phyloP scores from a whole-genome alignment of 2,329 filamentous ascomycete species.

The Aureobasidium sp. region DNA sequence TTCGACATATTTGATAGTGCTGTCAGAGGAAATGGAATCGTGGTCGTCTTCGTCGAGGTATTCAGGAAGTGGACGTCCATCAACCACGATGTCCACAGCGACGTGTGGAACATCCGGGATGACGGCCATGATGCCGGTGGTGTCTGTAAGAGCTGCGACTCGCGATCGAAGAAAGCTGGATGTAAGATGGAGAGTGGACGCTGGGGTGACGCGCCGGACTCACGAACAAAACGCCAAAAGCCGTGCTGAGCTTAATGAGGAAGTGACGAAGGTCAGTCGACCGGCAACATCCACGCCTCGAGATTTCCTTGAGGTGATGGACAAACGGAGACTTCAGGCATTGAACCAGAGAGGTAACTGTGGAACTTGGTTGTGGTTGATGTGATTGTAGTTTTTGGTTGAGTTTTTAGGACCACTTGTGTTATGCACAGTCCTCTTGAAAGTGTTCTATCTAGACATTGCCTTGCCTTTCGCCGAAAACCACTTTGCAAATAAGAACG shows the following conservation, averaged over 20 bases:
- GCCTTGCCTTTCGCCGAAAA: slow-evolving; percentile 5
- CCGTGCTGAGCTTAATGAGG: background rate
- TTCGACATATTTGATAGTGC: slow-evolving; percentile 21
- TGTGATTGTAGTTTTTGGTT: background rate
- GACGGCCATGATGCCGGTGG: slow-evolving; percentile 18
- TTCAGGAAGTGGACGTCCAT: slow-evolving; percentile 18
- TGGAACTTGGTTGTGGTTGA: background rate
- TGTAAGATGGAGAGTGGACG: background rate
- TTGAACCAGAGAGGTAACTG: background rate
- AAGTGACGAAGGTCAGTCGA: background rate
- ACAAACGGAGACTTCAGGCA: background rate
- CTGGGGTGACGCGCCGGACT: background rate
- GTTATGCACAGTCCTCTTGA: background rate
- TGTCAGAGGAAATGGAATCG: background rate
- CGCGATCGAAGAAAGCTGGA: background rate
- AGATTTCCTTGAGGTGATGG: too few species aligned
- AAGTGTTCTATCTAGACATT: slow-evolving; percentile 1
- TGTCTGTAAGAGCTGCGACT: background rate
- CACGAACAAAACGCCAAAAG: background rate
- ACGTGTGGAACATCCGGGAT: slow-evolving; percentile 18
- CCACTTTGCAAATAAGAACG: slow-evolving; percentile 7
- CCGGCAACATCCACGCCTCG: background rate
- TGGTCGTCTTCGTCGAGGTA: slow-evolving; percentile 17
- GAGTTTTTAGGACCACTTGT: background rate
- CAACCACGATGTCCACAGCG: slow-evolving; percentile 17